A percentile compares a stretch with the other conserved stretches of the same genome.
These are phyloP conservation scores for Ottelia alismoides DNA, from an alignment of 106 monocot species.

Conservation along the genomic window DNA sequence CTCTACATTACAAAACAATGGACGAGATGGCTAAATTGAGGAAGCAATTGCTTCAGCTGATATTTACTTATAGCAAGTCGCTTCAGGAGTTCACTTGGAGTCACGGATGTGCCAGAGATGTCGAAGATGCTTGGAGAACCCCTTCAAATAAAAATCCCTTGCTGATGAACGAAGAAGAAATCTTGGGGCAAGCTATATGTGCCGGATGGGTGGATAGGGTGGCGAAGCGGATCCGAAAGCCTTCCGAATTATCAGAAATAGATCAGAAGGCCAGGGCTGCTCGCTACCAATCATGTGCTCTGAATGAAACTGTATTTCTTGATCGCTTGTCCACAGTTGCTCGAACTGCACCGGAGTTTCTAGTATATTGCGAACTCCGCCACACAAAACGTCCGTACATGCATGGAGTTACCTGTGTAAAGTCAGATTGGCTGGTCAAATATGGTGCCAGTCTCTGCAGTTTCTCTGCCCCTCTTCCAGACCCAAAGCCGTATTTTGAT, in stretches of 20 bases:
- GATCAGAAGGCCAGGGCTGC: constrained; percentile 34
- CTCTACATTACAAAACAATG: constrained; percentile 82
- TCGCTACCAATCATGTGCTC: constrained; percentile 57
- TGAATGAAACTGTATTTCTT: constrained; percentile 57
- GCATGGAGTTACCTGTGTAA: constrained; percentile 79
- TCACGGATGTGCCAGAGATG: constrained; percentile 38
- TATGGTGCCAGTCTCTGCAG: constrained; percentile 61
- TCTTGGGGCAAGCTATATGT: constrained; percentile 76
- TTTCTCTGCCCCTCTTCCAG: constrained; percentile 62
- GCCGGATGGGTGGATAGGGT: constrained; percentile 95
- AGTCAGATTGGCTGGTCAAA: constrained; percentile 77
- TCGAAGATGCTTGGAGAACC: constrained; percentile 48
- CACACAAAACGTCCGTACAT: constrained; percentile 67
- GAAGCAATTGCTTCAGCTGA: constrained; percentile 65
- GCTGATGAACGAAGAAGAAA: constrained; percentile 61
- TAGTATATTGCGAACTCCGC: constrained; percentile 77
- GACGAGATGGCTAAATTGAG: constrained; percentile 95
- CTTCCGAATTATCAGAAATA: constrained; percentile 25
- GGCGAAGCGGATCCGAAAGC: constrained; percentile 39
- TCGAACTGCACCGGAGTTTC: constrained; percentile 58
- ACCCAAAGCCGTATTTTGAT: constrained; percentile 83
- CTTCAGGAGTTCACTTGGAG: constrained; percentile 51
- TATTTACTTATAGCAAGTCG: constrained; percentile 37
- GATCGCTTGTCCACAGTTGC: constrained; percentile 72
- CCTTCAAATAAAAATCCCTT: constrained; percentile 37